Evolutionary conservation across 495 filamentous ascomycete species (phyloP).

Genomic region (Aspergillus olivimuriae): DNA sequence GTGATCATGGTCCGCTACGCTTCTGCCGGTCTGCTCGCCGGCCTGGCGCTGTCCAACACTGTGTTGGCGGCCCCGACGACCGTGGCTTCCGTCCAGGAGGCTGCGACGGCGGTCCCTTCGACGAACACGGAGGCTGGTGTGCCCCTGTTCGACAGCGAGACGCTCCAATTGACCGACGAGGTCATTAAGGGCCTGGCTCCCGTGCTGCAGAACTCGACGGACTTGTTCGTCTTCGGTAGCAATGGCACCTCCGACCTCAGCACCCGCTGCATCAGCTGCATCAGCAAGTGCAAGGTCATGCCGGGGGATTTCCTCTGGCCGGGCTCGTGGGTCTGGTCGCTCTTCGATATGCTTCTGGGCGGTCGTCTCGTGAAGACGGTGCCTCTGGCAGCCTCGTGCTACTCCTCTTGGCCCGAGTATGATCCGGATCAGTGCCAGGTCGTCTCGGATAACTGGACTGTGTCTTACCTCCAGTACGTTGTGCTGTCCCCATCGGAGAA

Average conservation of each 20-base stretch:
- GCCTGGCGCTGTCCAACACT: neutral
- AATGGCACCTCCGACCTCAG: constrained; percentile 5
- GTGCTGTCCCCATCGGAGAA: neutral
- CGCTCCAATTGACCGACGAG: constrained; percentile 34
- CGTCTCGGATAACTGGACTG: constrained; percentile 20
- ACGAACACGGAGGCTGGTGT: constrained; percentile 15
- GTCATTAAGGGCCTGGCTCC: constrained; percentile 26
- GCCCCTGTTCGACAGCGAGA: constrained; percentile 33
- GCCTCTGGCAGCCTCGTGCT: constrained; percentile 51
- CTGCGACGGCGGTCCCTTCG: constrained; percentile 8
- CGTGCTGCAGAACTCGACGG: constrained; percentile 12
- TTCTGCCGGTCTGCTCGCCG: too few relatives aligned
- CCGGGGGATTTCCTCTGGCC: constrained; percentile 47
- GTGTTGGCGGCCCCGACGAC: constrained; percentile 2
- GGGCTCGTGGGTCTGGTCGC: constrained; percentile 25
- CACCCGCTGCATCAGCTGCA: neutral
- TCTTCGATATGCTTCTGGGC: constrained; percentile 42
- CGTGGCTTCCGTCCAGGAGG: constrained; percentile 5
- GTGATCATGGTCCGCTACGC: too few relatives aligned
- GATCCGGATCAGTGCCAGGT: constrained; percentile 34
- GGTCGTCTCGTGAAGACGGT: constrained; percentile 50
- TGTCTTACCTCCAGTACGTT: constrained; percentile 28
- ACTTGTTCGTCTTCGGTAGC: constrained; percentile 16
- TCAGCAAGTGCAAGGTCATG: constrained; percentile 38
- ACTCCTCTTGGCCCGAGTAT: constrained; percentile 39